Percentiles rank a stretch among this genome's conserved stretches.
Conservation (phyloP, 495 filamentous ascomycete genomes). For the Aspergillus cavernicola region DNA sequence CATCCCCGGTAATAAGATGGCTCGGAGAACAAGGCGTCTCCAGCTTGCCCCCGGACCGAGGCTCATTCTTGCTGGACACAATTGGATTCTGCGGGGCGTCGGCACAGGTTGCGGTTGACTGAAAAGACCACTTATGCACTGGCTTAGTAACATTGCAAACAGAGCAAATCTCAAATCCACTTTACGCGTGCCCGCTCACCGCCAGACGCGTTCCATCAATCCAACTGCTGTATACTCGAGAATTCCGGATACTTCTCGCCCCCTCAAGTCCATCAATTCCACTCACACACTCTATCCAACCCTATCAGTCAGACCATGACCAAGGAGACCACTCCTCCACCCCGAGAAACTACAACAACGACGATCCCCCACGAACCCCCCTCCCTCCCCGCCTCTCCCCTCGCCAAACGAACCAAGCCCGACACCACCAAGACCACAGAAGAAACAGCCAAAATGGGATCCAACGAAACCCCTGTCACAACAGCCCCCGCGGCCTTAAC, state of each 20-base stretch:
- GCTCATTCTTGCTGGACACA: constrained; percentile 13
- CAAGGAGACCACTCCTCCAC: constrained; percentile 42
- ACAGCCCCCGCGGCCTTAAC: neutral
- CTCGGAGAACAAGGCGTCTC: neutral
- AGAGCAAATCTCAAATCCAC: constrained; percentile 12
- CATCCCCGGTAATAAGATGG: constrained; percentile 4
- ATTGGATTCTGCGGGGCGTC: constrained; percentile 17
- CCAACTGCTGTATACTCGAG: neutral
- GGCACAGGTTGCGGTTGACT: neutral
- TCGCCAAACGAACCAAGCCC: constrained; percentile 61
- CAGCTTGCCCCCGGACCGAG: constrained; percentile 25
- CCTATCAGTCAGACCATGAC: constrained; percentile 46
- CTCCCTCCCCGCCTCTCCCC: constrained; percentile 57
- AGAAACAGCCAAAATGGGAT: constrained; percentile 30
- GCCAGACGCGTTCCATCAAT: constrained; percentile 30
- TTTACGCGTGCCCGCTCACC: constrained; percentile 33
- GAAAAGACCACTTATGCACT: neutral
- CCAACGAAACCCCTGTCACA: constrained; percentile 24
- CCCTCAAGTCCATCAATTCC: neutral
- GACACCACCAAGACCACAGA: constrained; percentile 24
- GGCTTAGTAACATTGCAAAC: constrained; percentile 9
- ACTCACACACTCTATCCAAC: neutral
- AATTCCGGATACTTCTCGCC: neutral
- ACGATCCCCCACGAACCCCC: constrained; percentile 44
- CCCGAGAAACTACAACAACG: constrained; percentile 20